Evolutionary conservation across 345 rosid genomes (phyloP), one percentile per base, ranked within the genome.

Genomic region (Psidium guajava): DNA sequence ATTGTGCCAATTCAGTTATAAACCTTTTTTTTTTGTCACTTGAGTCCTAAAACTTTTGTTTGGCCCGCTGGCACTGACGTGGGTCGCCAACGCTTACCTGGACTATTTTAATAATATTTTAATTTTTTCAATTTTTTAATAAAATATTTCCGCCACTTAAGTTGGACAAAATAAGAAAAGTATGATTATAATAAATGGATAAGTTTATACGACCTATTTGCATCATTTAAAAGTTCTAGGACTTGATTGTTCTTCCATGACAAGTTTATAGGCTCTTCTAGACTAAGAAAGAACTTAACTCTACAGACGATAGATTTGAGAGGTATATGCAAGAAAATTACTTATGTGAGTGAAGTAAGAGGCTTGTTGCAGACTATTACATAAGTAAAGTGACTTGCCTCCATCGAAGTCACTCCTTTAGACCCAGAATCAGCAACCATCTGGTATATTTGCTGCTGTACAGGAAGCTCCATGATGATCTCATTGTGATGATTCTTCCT

Each of bases 381-480:
- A 18, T 9, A 8, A 36, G 77, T 69, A 69, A 7, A 69, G 20
- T 36, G 80, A 85, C 88, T 40, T 82, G 93, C 98, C 98, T 93
- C 94, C 93, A 92, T 92, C 69, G 89, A 81, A 82, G 92, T 87
- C 90, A 93, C 87, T 27, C 98, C 99, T 54, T 91, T 89, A 83
- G 94, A 91, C 86, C 94, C 96, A 88, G 90, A 92, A 58, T 93
- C 93, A 90, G 93, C 95, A 81, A 96, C 93, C 91, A 93, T 90
- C 88, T 96, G 95, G 90, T 93, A 93, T 87, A 95, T 92, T 90
- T 95, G 97, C 88, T 91, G 92, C 82, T 94, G 94, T 83, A 96
- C 87, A 24, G 95, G 90, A 88, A 96, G 98, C 90, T 96, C 98
- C 82, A 91, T 89, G 44, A 94, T 89, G 83, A 95, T 97, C 58